Base-by-base conservation (phyloP, 2,329 filamentous ascomycete genomes). In the Didymella segeticola region DNA sequence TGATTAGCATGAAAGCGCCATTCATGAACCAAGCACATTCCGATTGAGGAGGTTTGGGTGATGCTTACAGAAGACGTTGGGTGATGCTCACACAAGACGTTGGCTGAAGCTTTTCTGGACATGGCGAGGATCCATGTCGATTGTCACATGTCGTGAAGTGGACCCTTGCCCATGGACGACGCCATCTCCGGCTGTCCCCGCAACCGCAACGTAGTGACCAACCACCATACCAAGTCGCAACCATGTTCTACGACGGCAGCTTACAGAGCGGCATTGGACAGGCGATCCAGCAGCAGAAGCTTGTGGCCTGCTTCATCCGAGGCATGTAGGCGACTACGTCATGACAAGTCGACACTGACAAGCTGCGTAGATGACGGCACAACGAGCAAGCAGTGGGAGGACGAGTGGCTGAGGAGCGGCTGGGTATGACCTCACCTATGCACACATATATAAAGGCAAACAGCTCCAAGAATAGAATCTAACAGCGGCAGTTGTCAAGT, bases 231-330 rank as follows among this genome's bases (percentile, higher is more conserved):
- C n/a, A 20, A 31, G 26, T 29, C 12, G 27, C 34, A 10, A 57
- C 41, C 34, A 93, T 96, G 88, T 97, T 96, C 76, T 93, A 92
- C 72, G 69, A 87, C 56, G 93, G 92, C 15, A 86, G 86, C 56
- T 77, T 97, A 17, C 89, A 96, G 66, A 88, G 89, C 66, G 93
- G 91, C 53, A 96, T 97, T 64, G 82, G 84, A 26, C 80, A 84
- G 17, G 91, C 93, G 11, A 82, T 97, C 6, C 83, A 85, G 56
- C 81, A 93, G 72, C 80, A 85, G 54, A 96, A 93, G 75, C 82
- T 89, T 15, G 89, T 97, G 0, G 83, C 90, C 25, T 96, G 91
- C 77, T 96, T 97, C 74, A 88, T 96, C 26, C 85, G 86, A 68
- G 88, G 90, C 91, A 74, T 61, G 53, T 25, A 14, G 20, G 19